These are phyloP conservation scores for Calonectria pseudoreteaudii DNA, from an alignment of 2,329 filamentous ascomycete species.

Conservation along the genomic window DNA sequence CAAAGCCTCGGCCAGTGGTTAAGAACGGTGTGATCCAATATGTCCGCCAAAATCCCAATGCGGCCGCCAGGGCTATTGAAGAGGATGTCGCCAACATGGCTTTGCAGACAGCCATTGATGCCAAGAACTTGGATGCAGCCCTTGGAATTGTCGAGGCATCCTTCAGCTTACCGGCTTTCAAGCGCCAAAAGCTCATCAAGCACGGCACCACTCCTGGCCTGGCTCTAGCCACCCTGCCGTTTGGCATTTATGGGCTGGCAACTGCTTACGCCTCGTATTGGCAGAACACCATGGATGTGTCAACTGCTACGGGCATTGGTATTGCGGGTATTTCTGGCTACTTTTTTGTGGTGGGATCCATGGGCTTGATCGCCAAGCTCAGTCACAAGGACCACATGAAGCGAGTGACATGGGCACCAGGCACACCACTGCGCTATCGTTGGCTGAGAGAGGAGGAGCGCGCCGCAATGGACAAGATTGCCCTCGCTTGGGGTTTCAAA, in stretches of 20 bases:
- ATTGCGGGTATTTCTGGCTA: slow-evolving; percentile 88
- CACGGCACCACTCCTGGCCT: slow-evolving; percentile 71
- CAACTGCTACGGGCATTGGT: slow-evolving; percentile 79
- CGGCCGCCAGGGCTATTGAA: slow-evolving; percentile 78
- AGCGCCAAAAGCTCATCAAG: slow-evolving; percentile 74
- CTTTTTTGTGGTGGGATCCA: slow-evolving; percentile 80
- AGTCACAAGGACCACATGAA: slow-evolving; percentile 96
- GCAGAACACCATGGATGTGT: slow-evolving; percentile 79
- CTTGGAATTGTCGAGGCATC: slow-evolving; percentile 80
- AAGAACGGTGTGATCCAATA: slow-evolving; percentile 70
- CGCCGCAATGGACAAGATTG: slow-evolving; percentile 86
- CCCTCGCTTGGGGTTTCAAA: slow-evolving; percentile 91
- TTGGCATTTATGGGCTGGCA: slow-evolving; percentile 78
- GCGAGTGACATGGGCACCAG: slow-evolving; percentile 89
- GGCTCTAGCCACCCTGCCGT: slow-evolving; percentile 69
- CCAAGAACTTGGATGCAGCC: slow-evolving; percentile 81
- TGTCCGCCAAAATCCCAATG: slow-evolving; percentile 73
- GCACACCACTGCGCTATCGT: slow-evolving; percentile 81
- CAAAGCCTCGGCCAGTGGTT: slow-evolving; percentile 79
- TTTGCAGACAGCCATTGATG: slow-evolving; percentile 81
- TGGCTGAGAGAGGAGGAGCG: slow-evolving; percentile 94
- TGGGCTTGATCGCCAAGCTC: slow-evolving; percentile 86
- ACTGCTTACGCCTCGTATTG: slow-evolving; percentile 58
- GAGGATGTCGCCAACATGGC: slow-evolving; percentile 77
- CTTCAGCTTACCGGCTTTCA: slow-evolving; percentile 75